A percentile compares a stretch with the other conserved stretches of the same genome.
These are phyloP conservation scores for Kluyveromyces marxianus DNA, from an alignment of 1,139 yeast genomes.

Conservation along the genomic window DNA sequence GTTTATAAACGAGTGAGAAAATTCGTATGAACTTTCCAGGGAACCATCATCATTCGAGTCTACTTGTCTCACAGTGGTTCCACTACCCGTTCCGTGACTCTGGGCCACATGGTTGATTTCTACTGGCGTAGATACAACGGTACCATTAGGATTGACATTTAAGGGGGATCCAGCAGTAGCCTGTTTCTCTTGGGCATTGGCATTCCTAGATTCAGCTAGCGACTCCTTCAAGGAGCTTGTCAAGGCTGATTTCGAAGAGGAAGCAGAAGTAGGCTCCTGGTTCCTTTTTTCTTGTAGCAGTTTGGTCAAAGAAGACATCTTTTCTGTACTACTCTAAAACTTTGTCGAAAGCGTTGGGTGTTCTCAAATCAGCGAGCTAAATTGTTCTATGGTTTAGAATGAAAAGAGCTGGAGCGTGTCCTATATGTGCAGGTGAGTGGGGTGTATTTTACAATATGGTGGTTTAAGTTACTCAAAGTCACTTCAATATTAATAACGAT, in stretches of 20 bases:
- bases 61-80: constrained; percentile 24
- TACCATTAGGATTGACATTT: constrained; percentile 12
- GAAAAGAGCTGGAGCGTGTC: no score
- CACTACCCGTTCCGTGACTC: constrained; percentile 8
- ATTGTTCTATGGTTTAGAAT: no score
- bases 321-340: neutral
- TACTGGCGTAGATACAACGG: constrained; percentile 14
- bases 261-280: no score
- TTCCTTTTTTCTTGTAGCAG: constrained; percentile 29
- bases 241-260: constrained; percentile 7
- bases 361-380: no score
- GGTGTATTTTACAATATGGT: no score
- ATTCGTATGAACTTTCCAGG: constrained; percentile 10
- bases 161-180: constrained; percentile 10
- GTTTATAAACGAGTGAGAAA: constrained; percentile 28
- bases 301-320: constrained; percentile 31
- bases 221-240: constrained; percentile 6
- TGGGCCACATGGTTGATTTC: neutral
- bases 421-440: no score
- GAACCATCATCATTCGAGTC: constrained; percentile 21
- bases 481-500: no score
- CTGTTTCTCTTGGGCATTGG: neutral
- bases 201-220: neutral
- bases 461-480: no score
- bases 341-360: neutral